Base-by-base conservation (phyloP, 805 yeast genomes). In the Ogataea naganishii region DNA sequence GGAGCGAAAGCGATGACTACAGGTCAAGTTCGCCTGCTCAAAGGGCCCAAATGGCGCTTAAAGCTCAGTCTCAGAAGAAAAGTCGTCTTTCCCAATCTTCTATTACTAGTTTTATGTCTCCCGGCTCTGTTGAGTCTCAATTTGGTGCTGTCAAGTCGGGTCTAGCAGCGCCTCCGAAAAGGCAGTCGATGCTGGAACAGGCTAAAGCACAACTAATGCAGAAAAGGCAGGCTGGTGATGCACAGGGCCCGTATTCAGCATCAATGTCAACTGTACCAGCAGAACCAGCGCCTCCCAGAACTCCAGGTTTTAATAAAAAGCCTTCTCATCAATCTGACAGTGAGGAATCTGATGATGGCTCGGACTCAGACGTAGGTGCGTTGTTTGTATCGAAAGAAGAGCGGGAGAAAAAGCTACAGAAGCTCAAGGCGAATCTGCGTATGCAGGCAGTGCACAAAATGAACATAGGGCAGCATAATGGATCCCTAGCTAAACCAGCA, bases 251-350 rank as follows among this genome's bases (percentile, higher is more conserved):
- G 15, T 15, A 20, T 4, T 5, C 12, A 8, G 32, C 27, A 14
- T 23, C 33, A 7, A 11, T 28, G 5, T 13, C 29, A 12, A 31
- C 35, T 16, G 41, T 47, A 5, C 29, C 36, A 6, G 32, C 32
- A 19, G 54, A 53, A 4, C 72, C 73, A 3, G 73, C 73, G 1
- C 58, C 73, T 4, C 56, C 77, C 2, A 47, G 76, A 32, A 72
- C 75, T 3, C 63, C 75, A 4, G 77, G 76, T 0, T 71, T 68
- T 44, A 71, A 71, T 32, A 59, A 47, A 29, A 43, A 39, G 24
- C 9, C 35, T 2, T 22, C 37, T 3, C 40, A 56, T 59, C 10
- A 24, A 7, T 18, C 23, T n/a, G 38, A 25, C 19, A 23, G 38
- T 48, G 34, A 58, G 47, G 40, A 54, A 49, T 34, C 56, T 43